Evolutionary conservation across 768 basidiomycete species (phyloP).

Genomic region (Boletus rufocinnamomeus): DNA sequence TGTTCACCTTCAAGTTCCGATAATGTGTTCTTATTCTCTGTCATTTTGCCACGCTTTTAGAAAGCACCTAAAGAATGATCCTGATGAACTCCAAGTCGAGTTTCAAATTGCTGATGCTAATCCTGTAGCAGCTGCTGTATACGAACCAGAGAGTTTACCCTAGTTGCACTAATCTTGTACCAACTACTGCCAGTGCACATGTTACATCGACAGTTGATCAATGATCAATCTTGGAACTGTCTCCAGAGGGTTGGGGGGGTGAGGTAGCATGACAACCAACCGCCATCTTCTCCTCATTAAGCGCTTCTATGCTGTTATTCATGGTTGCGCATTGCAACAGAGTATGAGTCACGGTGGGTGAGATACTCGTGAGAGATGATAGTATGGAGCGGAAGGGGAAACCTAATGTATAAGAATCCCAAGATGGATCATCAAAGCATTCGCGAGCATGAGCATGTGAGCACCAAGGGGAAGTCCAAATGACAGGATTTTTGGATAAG

Average conservation of each 20-base stretch:
- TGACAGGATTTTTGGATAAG: constrained; percentile 7
- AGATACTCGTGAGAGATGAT: constrained; percentile 28
- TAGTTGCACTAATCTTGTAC: too few relatives aligned
- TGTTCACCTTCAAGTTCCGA: too few relatives aligned
- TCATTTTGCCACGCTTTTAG: too few relatives aligned
- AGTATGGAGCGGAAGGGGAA: constrained; percentile 1
- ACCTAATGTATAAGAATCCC: constrained; percentile 20
- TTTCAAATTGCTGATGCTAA: too few relatives aligned
- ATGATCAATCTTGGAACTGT: background rate
- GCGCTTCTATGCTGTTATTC: constrained; percentile 30
- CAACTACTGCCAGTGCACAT: too few relatives aligned
- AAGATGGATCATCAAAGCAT: constrained; percentile 19
- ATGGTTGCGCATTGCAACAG: constrained; percentile 35
- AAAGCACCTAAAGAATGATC: too few relatives aligned
- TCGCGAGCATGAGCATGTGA: constrained; percentile 13
- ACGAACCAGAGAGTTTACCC: too few relatives aligned
- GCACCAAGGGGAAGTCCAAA: constrained; percentile 7
- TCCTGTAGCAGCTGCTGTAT: too few relatives aligned
- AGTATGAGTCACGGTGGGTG: constrained; percentile 30
- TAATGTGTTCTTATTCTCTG: too few relatives aligned
- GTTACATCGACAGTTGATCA: too few relatives aligned
- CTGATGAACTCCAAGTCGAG: too few relatives aligned
- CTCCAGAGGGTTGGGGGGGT: background rate
- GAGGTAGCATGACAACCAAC: constrained; percentile 3
- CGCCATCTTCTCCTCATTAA: constrained; percentile 28